Conservation (phyloP, 441 rosid species). For the Gossypium gossypioides region DNA sequence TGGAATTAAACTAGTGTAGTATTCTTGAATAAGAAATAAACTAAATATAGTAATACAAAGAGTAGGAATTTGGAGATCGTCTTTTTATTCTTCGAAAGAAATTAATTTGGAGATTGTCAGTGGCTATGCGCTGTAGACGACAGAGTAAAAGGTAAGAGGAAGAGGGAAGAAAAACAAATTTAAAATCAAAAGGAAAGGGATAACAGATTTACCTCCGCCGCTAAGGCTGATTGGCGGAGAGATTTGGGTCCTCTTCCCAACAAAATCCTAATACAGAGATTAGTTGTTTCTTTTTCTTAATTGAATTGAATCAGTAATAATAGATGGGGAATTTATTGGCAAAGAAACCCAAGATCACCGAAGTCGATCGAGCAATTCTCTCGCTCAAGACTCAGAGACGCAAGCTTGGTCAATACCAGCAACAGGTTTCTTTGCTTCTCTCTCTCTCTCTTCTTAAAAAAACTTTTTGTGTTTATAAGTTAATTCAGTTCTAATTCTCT, state of each 20-base stretch:
- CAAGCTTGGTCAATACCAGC: constrained; percentile 83
- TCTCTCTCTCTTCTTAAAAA: background rate
- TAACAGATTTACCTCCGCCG: background rate
- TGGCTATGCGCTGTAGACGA: background rate
- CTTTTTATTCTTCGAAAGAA: too few relatives aligned
- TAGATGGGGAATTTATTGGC: constrained; percentile 4
- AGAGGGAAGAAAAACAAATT: background rate
- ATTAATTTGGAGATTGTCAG: background rate
- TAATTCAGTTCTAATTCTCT: background rate
- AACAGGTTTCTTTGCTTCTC: constrained; percentile 35
- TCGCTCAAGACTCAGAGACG: constrained; percentile 89
- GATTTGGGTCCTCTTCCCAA: background rate
- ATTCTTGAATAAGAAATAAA: too few relatives aligned
- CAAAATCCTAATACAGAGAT: background rate
- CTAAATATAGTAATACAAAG: too few relatives aligned
- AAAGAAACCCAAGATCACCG: constrained; percentile 4
- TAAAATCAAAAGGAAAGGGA: background rate
- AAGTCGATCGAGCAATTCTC: constrained; percentile 78
- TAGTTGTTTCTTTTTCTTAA: background rate
- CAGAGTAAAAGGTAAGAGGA: background rate
- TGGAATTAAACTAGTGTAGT: too few relatives aligned
- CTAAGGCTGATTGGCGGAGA: background rate
- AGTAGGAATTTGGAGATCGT: too few relatives aligned
- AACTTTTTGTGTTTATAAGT: background rate
- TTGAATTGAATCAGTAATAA: background rate